phyloP scores from a whole-genome alignment of 176 grass and related monocot genomes.

The Hsuehochloa calcarea region DNA sequence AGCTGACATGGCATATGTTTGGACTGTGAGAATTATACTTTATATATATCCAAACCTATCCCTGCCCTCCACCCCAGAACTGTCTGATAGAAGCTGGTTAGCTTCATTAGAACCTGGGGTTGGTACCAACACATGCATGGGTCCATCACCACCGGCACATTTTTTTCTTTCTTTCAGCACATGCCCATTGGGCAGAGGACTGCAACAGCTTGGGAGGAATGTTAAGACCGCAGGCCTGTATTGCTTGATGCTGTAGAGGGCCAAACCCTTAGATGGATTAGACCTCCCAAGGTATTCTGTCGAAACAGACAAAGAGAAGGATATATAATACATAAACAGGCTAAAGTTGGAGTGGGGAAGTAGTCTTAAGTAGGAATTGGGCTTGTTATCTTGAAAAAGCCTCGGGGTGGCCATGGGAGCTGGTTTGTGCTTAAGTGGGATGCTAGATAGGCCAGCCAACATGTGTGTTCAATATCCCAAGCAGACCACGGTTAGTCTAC shows the following conservation, averaged over 20 bases:
- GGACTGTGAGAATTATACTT: not conserved
- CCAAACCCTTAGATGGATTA: not conserved
- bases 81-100: constrained; percentile 10
- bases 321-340: not conserved
- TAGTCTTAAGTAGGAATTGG: not conserved
- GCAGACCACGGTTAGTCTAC: not conserved
- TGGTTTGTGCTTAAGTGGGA: constrained; percentile 3
- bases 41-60: not conserved
- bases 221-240: not conserved
- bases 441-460: not conserved
- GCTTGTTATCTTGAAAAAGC: not conserved
- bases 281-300: constrained; percentile 1
- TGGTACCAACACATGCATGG: not conserved
- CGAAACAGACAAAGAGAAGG: not conserved
- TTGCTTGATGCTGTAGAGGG: not conserved
- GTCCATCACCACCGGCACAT: not conserved
- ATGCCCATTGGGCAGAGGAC: not conserved
- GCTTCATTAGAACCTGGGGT: not conserved
- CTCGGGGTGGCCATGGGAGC: not conserved
- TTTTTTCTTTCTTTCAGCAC: not conserved
- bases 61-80: not conserved
- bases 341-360: not conserved
- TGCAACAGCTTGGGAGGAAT: not conserved
- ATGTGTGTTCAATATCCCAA: not conserved
- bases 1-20: not conserved